Evolutionary conservation across 2,329 filamentous ascomycete species (phyloP), one percentile per base, ranked within the genome.

Genomic region (Karstenula rhodostoma): DNA sequence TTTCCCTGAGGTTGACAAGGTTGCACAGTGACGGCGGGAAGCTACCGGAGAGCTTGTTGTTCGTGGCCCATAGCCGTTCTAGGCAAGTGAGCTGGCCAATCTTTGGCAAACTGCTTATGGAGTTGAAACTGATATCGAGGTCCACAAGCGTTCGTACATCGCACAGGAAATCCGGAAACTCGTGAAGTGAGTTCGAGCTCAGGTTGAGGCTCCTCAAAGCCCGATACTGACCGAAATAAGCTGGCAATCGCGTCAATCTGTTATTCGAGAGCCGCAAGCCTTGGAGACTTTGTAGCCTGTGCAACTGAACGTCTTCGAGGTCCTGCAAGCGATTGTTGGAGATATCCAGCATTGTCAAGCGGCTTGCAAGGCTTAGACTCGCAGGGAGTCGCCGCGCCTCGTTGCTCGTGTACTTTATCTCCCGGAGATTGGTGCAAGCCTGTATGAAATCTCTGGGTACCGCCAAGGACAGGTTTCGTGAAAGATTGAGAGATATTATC

Each of bases 371-470:
- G 65, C 91, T 89, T 56, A 99, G 84, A 76, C 94, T 97, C 7
- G 89, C 86, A 4, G 95, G 95, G 25, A 99, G 81, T 70, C 90
- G 90, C 77, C 91, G 89, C 2, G 94, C 92, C 77, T 99, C 95
- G 71, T 98, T 98, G 73, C 93, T 94, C 68, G 92, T 93, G 78
- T 91, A 99, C 73, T 96, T 97, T 83, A 99, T 95, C 76, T 99
- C 95, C 53, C 94, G 89, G 22, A 99, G 82, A 72, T 94, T 93
- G 68, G 90, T 89, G 79, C 95, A 99, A 29, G 92, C 91, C 75
- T 96, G 93, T 57, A 99, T 94, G 74, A 99, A 99, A 77, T 99
- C 95, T 73, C 93, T 93, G 0, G 95, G 95, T 15, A 99, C 89
- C 70, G 97, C 93, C 29, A 99, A 84, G 0, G 93, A 95, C 47